Evolutionary conservation across 2,329 filamentous ascomycete genomes (phyloP).

Genomic region (Cylindrodendrum hubeiense): DNA sequence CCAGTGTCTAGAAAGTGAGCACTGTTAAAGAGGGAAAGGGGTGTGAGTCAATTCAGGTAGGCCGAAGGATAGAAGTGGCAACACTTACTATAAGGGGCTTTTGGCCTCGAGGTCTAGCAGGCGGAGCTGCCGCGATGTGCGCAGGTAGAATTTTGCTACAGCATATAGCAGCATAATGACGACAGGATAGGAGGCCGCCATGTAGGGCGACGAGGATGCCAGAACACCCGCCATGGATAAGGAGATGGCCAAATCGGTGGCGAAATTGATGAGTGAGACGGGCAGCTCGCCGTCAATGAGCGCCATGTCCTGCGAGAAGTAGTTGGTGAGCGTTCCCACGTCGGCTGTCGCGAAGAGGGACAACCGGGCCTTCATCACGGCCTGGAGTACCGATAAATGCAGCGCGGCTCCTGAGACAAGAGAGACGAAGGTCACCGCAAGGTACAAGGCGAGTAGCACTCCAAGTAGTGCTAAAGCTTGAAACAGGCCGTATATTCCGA

Average conservation of each 20-base stretch:
- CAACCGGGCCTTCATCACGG: slow-evolving; percentile 39
- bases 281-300: slow-evolving; percentile 53
- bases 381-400: slow-evolving; percentile 13
- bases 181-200: slow-evolving; percentile 62
- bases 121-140: slow-evolving; percentile 69
- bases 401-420: slow-evolving; percentile 15
- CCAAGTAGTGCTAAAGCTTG: neutral
- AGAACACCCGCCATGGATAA: slow-evolving; percentile 40
- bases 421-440: too few species aligned
- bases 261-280: slow-evolving; percentile 40
- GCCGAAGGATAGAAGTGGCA: too few species aligned
- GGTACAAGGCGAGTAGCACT: too few species aligned
- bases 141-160: slow-evolving; percentile 68
- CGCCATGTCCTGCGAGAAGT: slow-evolving; percentile 54
- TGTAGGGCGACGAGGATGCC: slow-evolving; percentile 52
- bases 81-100: slow-evolving; percentile 62
- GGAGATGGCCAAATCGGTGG: slow-evolving; percentile 7
- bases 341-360: slow-evolving; percentile 49
- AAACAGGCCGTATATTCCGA: slow-evolving; percentile 27
- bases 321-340: slow-evolving; percentile 49
- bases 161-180: slow-evolving; percentile 58
- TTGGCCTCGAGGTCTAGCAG: slow-evolving; percentile 71
- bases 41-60: too few species aligned
- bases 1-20: slow-evolving; percentile 67
- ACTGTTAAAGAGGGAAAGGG: too few species aligned